Evolutionary conservation across 176 grass and related monocot genomes (phyloP).

Genomic region (Triticum aestivum): IWGSC_CS_RefSeq_v2.1 NC_057810.1:30093247-30093746

Average conservation of each 20-base stretch:
- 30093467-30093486: slow-evolving; percentile 75
- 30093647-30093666: slow-evolving; percentile 71
- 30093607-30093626: slow-evolving; percentile 91
- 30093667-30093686: slow-evolving; percentile 74
- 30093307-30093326: slow-evolving; percentile 58
- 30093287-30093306: slow-evolving; percentile 82
- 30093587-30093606: slow-evolving; percentile 77
- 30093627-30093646: slow-evolving; percentile 85
- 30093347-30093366: slow-evolving; percentile 89
- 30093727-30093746: slow-evolving; percentile 72
- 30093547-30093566: slow-evolving; percentile 70
- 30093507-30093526: slow-evolving; percentile 53
- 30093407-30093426: slow-evolving; percentile 61
- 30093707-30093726: slow-evolving; percentile 78
- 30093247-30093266: slow-evolving; percentile 70
- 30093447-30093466: slow-evolving; percentile 96
- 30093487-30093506: slow-evolving; percentile 90
- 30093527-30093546: slow-evolving; percentile 63
- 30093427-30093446: slow-evolving; percentile 74
- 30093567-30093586: slow-evolving; percentile 86
- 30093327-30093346: slow-evolving; percentile 56
- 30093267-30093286: slow-evolving; percentile 53
- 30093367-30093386: slow-evolving; percentile 89
- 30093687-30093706: slow-evolving; percentile 69
- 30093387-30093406: slow-evolving; percentile 81